A percentile compares a stretch with the other conserved stretches of the same genome.
These are phyloP conservation scores for Ogataea nakhonphanomensis DNA, from an alignment of 805 yeast genomes.

Conservation along the genomic window DNA sequence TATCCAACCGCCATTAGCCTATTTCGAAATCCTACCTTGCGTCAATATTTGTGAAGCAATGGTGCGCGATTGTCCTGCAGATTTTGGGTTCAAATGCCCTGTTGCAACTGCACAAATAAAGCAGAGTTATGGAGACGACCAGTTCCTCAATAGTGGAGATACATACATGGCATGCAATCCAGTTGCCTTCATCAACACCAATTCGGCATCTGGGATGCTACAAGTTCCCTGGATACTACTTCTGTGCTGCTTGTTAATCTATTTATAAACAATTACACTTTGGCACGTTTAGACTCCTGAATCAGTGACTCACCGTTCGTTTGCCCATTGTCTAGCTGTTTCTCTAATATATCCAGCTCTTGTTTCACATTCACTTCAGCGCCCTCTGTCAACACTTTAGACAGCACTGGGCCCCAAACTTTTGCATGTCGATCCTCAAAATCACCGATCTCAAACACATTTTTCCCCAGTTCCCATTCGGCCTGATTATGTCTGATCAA, in stretches of 20 bases:
- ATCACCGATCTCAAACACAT: slow-evolving; percentile 65
- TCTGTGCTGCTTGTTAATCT: slow-evolving; percentile 2
- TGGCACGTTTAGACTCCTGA: slow-evolving; percentile 4
- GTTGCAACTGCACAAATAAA: slow-evolving; percentile 31
- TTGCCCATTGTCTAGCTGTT: slow-evolving; percentile 2
- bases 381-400: slow-evolving; percentile 48
- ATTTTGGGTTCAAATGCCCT: slow-evolving; percentile 77
- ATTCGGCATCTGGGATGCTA: background rate
- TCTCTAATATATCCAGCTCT: slow-evolving; percentile 28
- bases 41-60: slow-evolving; percentile 73
- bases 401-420: slow-evolving; percentile 68
- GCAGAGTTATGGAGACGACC: slow-evolving; percentile 37
- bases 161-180: slow-evolving; percentile 39
- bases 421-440: slow-evolving; percentile 57
- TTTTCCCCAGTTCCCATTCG: slow-evolving; percentile 73
- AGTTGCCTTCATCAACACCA: slow-evolving; percentile 5
- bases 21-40: slow-evolving; percentile 86
- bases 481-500: slow-evolving; percentile 74
- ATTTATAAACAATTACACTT: slow-evolving; percentile 3
- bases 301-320: slow-evolving; percentile 4
- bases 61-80: slow-evolving; percentile 80
- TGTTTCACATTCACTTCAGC: slow-evolving; percentile 36
- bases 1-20: slow-evolving; percentile 51
- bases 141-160: slow-evolving; percentile 34
- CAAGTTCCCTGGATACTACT: slow-evolving; percentile 5